Evolutionary conservation across 1,284 basidiomycete genomes (phyloP), one percentile per base, ranked within the genome.

Genomic region (Leccinum pachyderme): DNA sequence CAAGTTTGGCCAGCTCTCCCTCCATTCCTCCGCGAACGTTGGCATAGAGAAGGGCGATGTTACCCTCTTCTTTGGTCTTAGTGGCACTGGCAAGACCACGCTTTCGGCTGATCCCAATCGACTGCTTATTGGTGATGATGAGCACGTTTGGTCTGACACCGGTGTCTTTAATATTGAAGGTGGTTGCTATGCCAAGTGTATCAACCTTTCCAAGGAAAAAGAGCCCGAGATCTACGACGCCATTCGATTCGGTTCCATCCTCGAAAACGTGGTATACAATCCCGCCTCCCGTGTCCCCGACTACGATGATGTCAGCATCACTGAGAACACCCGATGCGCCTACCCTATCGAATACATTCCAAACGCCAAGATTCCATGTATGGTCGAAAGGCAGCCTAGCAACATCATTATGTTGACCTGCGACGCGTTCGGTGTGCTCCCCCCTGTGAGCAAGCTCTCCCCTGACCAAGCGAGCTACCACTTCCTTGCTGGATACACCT

Each of bases 101-200:
- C 85, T 98, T 47, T 96, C 93, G 28, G 94, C 95, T 48, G 95
- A 98, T 75, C 92, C 95, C 33, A 82, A 86, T 65, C 91, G 95
- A 61, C 78, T 91, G 58, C 84, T 98, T 57, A 97, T 98, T 65
- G 95, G 95, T 67, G 95, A 98, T 72, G 95, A 98, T 72, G 95
- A 98, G 78, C 95, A 98, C 73, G 95, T 98, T 68, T 98, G 95
- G 95, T 94, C 93, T 31, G 95, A 97, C 75, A 86, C 82, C 24
- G 97, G 96, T 73, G 96, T 99, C 59, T 99, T 99, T 87, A 99
- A 99, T 84, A 99, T 99, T 67, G 96, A 99, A 74, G 96, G 96
- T 65, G 96, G 97, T 55, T 99, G 96, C 79, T 99, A 99, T 75
- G 96, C 96, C 76, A 99, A 99, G 81, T 91, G 87, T 75, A 92